Base-by-base conservation (phyloP, 176 grass and related monocot species). In the Aegilops bicornis region DNA sequence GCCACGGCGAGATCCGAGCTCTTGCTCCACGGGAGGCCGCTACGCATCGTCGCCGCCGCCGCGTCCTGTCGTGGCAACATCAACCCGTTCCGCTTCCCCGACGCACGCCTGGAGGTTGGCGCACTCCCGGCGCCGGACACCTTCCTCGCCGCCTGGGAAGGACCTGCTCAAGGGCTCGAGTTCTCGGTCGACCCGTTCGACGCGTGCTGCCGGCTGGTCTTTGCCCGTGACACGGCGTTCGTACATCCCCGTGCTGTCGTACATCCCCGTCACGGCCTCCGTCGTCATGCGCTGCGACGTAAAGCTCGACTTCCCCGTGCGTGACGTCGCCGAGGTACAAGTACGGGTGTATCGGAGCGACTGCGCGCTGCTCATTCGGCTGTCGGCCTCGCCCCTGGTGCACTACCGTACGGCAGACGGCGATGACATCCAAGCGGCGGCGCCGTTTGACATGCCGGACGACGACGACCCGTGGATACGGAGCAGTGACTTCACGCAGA, bases 131-230 rank as follows among this genome's bases (percentile, higher is more conserved):
- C 69, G 36, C 31, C 1, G 2, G 79, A 88, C 45, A 36, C 65
- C 20, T 98, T 98, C 84, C 64, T 83, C 66, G 90, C 80, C 15
- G 76, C 88, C 65, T 98, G 93, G 96, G 82, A 84, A 73, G 88
- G 88, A 7, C 91, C 88, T 1, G 66, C 1, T 30, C 36, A 78
- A 0, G 88, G 69, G 15, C 69, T 92, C 73, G 91, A 95, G 65
- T 94, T 98, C 69, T 64, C 80, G 12, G 87, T 95, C 62, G 96
- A 98, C 50, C 96, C 96, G 2, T 98, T 95, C 73, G 91, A 95
- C 36, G 82, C 90, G 0, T 30, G 12, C 69, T 98, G 91, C 88
- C 86, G 85, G 30, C 8, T 95, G 7, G 48, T 98, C 31, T 98
- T 98, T 81, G 6, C 90, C 58, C 83, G 86, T 11, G 75, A 98